Evolutionary conservation across 768 basidiomycete species (phyloP), one percentile per base, ranked within the genome.

Genomic region (Lactifluus hygrophoroides): DNA sequence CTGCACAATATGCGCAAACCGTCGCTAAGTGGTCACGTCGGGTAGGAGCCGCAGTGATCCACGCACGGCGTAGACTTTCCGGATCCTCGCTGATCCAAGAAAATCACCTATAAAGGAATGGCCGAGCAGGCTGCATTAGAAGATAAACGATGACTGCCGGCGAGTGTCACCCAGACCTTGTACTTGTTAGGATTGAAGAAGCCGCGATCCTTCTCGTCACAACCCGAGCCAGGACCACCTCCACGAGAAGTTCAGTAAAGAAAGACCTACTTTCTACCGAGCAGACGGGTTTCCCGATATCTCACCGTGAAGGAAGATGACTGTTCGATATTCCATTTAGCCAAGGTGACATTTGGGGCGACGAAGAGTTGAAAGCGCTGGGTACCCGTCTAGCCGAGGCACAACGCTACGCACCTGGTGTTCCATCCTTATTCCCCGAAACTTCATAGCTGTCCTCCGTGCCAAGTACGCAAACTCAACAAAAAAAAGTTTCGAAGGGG

Each of bases 111-210:
- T 21, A 53, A 23, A 30, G 4, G 9, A 21, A 23, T 1, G 30
- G 35, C 16, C n/a, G n/a, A 59, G 53, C 27, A 35, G 13, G 43
- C 14, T 32, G 38, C 42, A 25, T 61, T 23, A 57, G 61, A 3
- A 27, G 44, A 19, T 45, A 10, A 34, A 13, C 10, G n/a, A 14
- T 13, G 9, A 13, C 9, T 5, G 19, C 43, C 30, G 32, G 53
- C 14, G 54, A 55, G 14, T 27, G 53, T 23, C 28, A 63, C 64
- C 42, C 45, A 7, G 19, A 84, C 89, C 75, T 88, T 90, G 76
- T 94, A 95, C 67, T 90, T 88, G 34, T 77, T 69, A 3, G 91
- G 90, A 66, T 94, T 83, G 72, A 94, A 94, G 75, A 86, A 94
- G 5, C 75, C 72, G 53, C 88, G 77, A 71, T 95, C 92, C 54